Evolutionary conservation across 2,329 filamentous ascomycete species (phyloP).

Genomic region (Raffaelea ambrosiae): DNA sequence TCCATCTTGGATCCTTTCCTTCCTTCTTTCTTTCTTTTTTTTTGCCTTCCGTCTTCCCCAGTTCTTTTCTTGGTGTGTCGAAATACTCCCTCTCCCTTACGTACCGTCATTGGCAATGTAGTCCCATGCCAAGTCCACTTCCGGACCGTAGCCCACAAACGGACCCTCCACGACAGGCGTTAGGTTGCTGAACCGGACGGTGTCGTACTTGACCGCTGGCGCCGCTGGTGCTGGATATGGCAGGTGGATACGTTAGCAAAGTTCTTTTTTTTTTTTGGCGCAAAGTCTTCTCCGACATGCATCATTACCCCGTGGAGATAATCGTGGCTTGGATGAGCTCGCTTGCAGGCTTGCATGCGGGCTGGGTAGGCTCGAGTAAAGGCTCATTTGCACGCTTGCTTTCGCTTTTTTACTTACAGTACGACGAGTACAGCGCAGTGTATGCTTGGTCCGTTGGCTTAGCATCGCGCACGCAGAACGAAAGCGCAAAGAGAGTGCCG

Average conservation of each 20-base stretch:
- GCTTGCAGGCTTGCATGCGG: too few relatives aligned
- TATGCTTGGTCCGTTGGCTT: constrained; percentile 24
- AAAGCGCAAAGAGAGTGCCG: constrained; percentile 29
- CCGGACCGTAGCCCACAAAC: constrained; percentile 46
- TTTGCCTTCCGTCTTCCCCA: background rate
- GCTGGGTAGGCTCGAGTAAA: too few relatives aligned
- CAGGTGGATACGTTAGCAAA: too few relatives aligned
- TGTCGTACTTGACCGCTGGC: constrained; percentile 38
- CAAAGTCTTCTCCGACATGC: background rate
- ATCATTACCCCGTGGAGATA: background rate
- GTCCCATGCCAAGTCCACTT: constrained; percentile 51
- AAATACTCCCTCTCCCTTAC: background rate
- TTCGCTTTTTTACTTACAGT: constrained; percentile 19
- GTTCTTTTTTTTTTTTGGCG: background rate
- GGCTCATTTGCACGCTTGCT: too few relatives aligned
- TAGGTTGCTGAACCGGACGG: constrained; percentile 36
- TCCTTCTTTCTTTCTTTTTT: background rate
- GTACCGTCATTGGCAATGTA: constrained; percentile 37
- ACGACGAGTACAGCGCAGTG: constrained; percentile 34
- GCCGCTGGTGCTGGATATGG: constrained; percentile 34
- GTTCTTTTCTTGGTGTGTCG: too few relatives aligned
- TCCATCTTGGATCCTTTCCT: background rate
- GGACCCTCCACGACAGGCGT: constrained; percentile 36
- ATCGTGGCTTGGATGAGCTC: too few relatives aligned
- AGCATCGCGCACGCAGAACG: constrained; percentile 27